Evolutionary conservation across 169 alveolate species (phyloP).

Genomic region (Theileria equi): DNA sequence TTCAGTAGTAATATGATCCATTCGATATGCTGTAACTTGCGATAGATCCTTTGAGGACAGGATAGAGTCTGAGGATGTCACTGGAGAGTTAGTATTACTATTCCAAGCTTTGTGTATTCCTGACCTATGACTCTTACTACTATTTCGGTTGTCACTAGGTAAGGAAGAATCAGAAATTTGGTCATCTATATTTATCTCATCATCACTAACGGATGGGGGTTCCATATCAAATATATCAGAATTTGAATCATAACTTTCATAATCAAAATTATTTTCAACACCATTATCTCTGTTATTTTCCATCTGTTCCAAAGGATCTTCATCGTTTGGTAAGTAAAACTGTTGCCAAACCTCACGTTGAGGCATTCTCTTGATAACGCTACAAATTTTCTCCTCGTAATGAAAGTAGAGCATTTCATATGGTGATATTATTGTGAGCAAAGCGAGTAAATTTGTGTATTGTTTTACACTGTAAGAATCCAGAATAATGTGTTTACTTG

Average conservation of each 20-base stretch:
- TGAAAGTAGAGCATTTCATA: slow-evolving; percentile 60
- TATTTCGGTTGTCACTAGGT: neutral
- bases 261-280: slow-evolving; percentile 7
- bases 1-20: neutral
- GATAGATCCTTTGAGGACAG: slow-evolving; percentile 10
- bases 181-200: neutral
- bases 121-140: neutral
- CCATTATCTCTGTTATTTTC: slow-evolving; percentile 46
- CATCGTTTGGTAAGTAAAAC: slow-evolving; percentile 48
- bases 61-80: slow-evolving; percentile 2
- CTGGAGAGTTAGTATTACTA: too few species aligned
- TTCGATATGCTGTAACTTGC: neutral
- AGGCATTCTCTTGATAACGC: slow-evolving; percentile 43
- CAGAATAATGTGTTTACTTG: slow-evolving; percentile 35
- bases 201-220: neutral
- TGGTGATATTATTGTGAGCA: slow-evolving; percentile 58
- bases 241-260: neutral
- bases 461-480: slow-evolving; percentile 53
- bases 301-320: slow-evolving; percentile 40
- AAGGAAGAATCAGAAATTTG: neutral
- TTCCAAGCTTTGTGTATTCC: slow-evolving; percentile 22
- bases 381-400: slow-evolving; percentile 53
- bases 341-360: slow-evolving; percentile 67
- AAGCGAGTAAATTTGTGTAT: slow-evolving; percentile 56
- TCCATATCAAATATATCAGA: neutral